A percentile compares a stretch with the other conserved stretches of the same genome.
Conservation (phyloP, 768 basidiomycete species). For the Russula lepida region DNA sequence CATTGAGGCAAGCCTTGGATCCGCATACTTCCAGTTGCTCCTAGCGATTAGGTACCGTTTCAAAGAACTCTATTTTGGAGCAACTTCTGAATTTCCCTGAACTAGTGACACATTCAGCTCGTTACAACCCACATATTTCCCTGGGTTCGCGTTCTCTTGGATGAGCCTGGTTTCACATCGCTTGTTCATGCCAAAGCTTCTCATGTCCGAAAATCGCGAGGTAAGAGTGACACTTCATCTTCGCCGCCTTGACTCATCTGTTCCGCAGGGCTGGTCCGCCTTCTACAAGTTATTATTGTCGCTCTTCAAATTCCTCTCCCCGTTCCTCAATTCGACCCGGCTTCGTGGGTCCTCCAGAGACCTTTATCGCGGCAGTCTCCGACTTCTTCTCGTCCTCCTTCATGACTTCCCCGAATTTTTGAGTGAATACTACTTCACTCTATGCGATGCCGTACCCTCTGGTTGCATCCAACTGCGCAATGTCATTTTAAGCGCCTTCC, state of each 20-base stretch:
- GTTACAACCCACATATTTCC: slow-evolving; percentile 92
- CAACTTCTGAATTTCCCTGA: neutral
- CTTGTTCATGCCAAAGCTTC: slow-evolving; percentile 93
- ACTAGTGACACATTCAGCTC: slow-evolving; percentile 90
- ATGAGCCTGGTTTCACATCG: slow-evolving; percentile 93
- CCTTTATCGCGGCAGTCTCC: slow-evolving; percentile 83
- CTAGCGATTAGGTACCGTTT: slow-evolving; percentile 71
- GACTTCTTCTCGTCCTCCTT: slow-evolving; percentile 87
- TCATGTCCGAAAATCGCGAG: slow-evolving; percentile 83
- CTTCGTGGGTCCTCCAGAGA: slow-evolving; percentile 74
- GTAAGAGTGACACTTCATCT: slow-evolving; percentile 30
- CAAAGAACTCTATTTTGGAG: neutral
- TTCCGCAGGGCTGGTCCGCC: slow-evolving; percentile 75
- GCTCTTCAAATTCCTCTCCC: slow-evolving; percentile 89
- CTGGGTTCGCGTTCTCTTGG: slow-evolving; percentile 98
- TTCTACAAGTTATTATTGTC: slow-evolving; percentile 93
- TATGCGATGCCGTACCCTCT: slow-evolving; percentile 88
- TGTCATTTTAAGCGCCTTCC: slow-evolving; percentile 94
- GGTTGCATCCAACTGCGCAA: slow-evolving; percentile 95
- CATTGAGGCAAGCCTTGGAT: slow-evolving; percentile 77
- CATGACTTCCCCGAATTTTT: slow-evolving; percentile 99
- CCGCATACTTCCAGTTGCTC: slow-evolving; percentile 84
- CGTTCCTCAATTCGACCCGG: slow-evolving; percentile 79
- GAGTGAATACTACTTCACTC: slow-evolving; percentile 91
- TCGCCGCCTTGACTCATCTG: neutral